These are phyloP conservation scores for Epichloe uncinata DNA, from an alignment of 2,329 filamentous ascomycete genomes.

Conservation along the genomic window DNA sequence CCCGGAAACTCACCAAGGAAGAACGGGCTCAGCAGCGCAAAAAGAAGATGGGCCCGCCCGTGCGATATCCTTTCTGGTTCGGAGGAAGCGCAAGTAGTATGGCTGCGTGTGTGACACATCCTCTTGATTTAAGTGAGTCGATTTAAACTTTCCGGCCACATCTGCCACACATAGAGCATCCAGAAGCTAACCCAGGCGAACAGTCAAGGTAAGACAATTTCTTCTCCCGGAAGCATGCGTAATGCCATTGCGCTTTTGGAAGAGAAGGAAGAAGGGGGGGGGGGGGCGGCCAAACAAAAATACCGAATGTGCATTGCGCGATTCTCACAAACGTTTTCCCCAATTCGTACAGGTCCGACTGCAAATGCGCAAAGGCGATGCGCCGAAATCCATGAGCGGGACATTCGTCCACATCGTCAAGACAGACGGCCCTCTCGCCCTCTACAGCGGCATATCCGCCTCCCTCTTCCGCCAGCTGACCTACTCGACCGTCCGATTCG, in stretches of 20 bases:
- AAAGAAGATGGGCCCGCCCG: conserved; percentile 25
- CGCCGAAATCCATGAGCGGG: conserved; percentile 67
- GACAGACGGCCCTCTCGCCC: conserved; percentile 59
- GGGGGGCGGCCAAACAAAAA: background rate
- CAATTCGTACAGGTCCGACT: conserved; percentile 57
- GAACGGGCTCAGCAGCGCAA: conserved; percentile 10
- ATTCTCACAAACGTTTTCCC: background rate
- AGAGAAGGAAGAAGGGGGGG: background rate
- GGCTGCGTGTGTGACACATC: conserved; percentile 85
- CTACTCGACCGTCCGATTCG: conserved; percentile 93
- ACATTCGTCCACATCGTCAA: conserved; percentile 75
- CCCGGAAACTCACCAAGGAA: conserved; percentile 6
- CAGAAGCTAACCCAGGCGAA: background rate
- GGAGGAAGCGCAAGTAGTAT: conserved; percentile 88
- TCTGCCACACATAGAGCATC: background rate
- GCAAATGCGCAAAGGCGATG: conserved; percentile 67
- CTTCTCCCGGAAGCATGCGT: background rate
- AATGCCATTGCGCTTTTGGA: background rate
- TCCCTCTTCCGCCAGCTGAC: conserved; percentile 88
- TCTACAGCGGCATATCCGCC: conserved; percentile 87
- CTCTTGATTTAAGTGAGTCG: conserved; percentile 71
- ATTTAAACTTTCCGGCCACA: background rate
- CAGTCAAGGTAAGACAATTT: conserved; percentile 7
- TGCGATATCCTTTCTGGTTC: conserved; percentile 82
- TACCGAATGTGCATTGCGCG: background rate